Evolutionary conservation across 169 alveolate genomes (phyloP).

Genomic region (Theileria parva): DNA sequence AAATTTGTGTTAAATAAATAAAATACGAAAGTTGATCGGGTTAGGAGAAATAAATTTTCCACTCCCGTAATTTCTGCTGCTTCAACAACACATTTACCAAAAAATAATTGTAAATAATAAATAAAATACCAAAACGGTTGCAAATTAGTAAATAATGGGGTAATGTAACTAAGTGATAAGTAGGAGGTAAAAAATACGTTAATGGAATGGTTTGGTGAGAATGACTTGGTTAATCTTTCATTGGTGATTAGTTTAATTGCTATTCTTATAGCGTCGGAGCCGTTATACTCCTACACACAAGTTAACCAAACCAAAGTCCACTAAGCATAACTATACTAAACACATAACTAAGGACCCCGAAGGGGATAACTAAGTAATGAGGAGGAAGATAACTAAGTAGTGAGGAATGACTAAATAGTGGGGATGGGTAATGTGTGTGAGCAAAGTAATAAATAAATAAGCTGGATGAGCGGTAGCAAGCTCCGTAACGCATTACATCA

Average conservation of each 20-base stretch:
- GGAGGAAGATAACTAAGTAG: too few species aligned
- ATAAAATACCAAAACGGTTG: too few species aligned
- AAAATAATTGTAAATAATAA: too few species aligned
- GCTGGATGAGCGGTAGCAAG: too few species aligned
- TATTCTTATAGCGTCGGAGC: constrained; percentile 31
- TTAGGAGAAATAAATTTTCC: constrained; percentile 2
- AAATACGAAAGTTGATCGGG: neutral
- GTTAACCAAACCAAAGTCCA: too few species aligned
- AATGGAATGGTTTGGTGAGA: constrained; percentile 20
- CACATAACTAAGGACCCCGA: too few species aligned
- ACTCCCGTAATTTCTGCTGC: neutral
- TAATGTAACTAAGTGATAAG: too few species aligned
- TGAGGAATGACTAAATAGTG: too few species aligned
- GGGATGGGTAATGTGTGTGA: too few species aligned
- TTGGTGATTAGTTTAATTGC: constrained; percentile 39
- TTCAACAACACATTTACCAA: neutral
- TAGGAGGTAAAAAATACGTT: neutral
- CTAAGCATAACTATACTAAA: neutral
- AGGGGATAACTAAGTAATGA: too few species aligned
- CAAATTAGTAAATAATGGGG: neutral
- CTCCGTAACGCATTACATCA: too few species aligned
- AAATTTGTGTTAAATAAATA: neutral
- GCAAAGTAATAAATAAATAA: too few species aligned
- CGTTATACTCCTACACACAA: constrained; percentile 35
- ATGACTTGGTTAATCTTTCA: constrained; percentile 40